Base-by-base conservation (phyloP, 2,329 filamentous ascomycete species). In the Xylariaceae sp. region DNA sequence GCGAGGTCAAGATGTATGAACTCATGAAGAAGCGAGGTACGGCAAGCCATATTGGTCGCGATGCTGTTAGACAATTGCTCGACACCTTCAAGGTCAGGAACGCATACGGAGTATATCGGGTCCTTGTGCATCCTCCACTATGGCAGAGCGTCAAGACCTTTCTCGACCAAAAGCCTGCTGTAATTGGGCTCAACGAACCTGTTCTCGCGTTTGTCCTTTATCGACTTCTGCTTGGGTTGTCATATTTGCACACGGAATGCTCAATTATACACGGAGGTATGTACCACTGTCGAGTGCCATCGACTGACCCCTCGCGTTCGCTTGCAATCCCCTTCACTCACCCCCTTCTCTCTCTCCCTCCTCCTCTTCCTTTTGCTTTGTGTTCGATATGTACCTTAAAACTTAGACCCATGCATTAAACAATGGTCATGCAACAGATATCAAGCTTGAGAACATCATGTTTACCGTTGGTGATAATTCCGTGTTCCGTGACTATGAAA, bases 391-490 rank as follows among this genome's bases (percentile, higher is more conserved):
- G 19, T 19, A 19, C 19, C 19, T 19, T 19, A 19, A 19, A 19
- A 19, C 19, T 19, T 19, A 7, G 35, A 26, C 35, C 30, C 6
- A 19, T 4, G 31, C 37, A 29, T 9, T 44, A 5, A 49, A 49
- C 29, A 4, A 47, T 29, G 42, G 31, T 41, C 2, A 3, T 31
- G 7, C 12, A 4, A 37, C 30, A 74, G 71, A 73, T 60, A 74
- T 79, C 32, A 76, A 74, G 57, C 71, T 72, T 2, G 72, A 75
- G 54, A 78, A 78, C 46, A 73, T 79, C 39, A 73, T 78, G 69
- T 68, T 76, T 34, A 67, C 67, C 5, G 71, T 75, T 41, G 41
- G 51, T 0, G 72, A 76, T 49, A 66, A 76, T 45, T 71, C 71
- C 0, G 67, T 75, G 7, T 73, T 75, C 45, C 62, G 6, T 26